A percentile compares a stretch with the other conserved stretches of the same genome.
Conservation (phyloP, 2,329 filamentous ascomycete genomes). For the Exophiala xenobiotica region DNA sequence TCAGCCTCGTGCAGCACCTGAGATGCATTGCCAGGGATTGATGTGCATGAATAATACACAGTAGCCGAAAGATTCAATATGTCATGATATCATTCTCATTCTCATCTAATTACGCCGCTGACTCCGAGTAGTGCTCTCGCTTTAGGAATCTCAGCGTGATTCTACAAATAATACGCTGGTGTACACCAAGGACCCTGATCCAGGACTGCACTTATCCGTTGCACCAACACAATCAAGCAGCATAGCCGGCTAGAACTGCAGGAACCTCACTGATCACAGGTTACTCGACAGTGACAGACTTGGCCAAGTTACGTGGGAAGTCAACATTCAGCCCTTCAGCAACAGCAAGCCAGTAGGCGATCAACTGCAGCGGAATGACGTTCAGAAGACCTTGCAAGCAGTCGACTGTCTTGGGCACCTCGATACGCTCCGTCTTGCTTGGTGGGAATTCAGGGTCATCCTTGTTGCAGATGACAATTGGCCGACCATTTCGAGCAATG, state of each 20-base stretch:
- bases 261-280: background rate
- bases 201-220: background rate
- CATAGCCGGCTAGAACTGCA: too few species aligned
- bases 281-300: constrained; percentile 96
- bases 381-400: constrained; percentile 95
- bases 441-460: constrained; percentile 83
- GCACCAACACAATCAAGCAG: background rate
- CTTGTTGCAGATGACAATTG: constrained; percentile 97
- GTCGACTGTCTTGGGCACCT: constrained; percentile 94
- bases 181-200: background rate
- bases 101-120: background rate
- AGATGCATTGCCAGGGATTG: too few species aligned
- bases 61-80: background rate
- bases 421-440: constrained; percentile 91
- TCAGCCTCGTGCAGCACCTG: background rate
- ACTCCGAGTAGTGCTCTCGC: background rate
- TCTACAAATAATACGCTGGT: background rate
- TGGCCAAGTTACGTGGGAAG: constrained; percentile 97
- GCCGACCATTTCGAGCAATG: constrained; percentile 90
- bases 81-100: background rate
- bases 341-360: constrained; percentile 98
- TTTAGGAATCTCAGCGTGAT: background rate
- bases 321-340: constrained; percentile 95
- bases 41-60: background rate
- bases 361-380: constrained; percentile 94